These are phyloP conservation scores for Bryopsis sp. DNA, from an alignment of 139 green algal species.

Conservation along the genomic window DNA sequence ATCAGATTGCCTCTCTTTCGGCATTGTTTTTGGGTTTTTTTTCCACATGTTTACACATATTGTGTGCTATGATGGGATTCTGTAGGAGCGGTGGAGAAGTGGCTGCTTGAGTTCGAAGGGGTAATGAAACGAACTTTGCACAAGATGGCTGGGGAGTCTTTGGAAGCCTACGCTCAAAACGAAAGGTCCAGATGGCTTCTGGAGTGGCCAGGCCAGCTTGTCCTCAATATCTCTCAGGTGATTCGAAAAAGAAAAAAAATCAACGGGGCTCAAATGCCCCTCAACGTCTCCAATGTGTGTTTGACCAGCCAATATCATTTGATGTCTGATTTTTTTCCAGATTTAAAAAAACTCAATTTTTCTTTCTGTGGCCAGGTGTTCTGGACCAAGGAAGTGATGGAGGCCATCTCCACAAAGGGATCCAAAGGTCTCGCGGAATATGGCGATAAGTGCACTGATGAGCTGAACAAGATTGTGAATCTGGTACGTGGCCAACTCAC, in stretches of 20 bases:
- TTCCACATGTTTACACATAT: not conserved
- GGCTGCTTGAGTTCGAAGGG: slow-evolving; percentile 67
- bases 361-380: slow-evolving; percentile 60
- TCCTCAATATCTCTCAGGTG: slow-evolving; percentile 20
- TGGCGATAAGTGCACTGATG: slow-evolving; percentile 45
- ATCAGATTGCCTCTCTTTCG: slow-evolving; percentile 3
- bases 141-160: slow-evolving; percentile 28
- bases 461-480: slow-evolving; percentile 51
- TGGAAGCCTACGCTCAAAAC: slow-evolving; percentile 45
- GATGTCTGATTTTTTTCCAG: slow-evolving; percentile 20
- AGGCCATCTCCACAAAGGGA: slow-evolving; percentile 49
- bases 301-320: slow-evolving; percentile 7
- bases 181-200: slow-evolving; percentile 49
- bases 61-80: too few species aligned
- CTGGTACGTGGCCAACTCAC: slow-evolving; percentile 57
- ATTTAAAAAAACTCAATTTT: slow-evolving; percentile 29
- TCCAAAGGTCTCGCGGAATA: slow-evolving; percentile 38
- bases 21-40: not conserved
- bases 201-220: slow-evolving; percentile 54
- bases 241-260: too few species aligned
- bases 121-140: slow-evolving; percentile 56
- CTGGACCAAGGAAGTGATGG: slow-evolving; percentile 55
- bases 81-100: slow-evolving; percentile 69
- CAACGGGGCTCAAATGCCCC: too few species aligned
- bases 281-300: not conserved